These are phyloP conservation scores for Trametes punicea DNA, from an alignment of 768 basidiomycete species.

Conservation along the genomic window DNA sequence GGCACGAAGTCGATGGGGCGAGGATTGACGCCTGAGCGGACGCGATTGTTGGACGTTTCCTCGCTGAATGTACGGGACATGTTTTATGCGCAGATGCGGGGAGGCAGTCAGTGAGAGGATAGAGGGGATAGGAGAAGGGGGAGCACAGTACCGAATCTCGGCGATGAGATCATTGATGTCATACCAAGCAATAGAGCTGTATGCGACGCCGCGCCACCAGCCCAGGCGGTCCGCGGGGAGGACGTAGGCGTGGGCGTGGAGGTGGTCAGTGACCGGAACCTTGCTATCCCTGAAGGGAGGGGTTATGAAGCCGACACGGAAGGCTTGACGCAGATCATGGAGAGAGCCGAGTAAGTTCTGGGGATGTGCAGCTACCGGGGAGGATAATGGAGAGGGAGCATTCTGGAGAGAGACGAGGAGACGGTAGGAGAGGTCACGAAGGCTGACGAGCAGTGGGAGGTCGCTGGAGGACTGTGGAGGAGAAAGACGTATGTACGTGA, in stretches of 20 bases:
- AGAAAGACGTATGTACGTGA: neutral
- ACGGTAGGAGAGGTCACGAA: constrained; percentile 55
- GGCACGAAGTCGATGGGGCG: constrained; percentile 72
- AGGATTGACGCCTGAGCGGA: constrained; percentile 59
- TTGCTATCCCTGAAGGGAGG: constrained; percentile 74
- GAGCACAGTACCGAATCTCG: constrained; percentile 64
- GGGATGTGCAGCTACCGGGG: constrained; percentile 28
- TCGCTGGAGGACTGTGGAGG: constrained; percentile 63
- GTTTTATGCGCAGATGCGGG: constrained; percentile 3
- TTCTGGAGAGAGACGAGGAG: constrained; percentile 49
- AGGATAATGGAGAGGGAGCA: constrained; percentile 14
- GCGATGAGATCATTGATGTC: constrained; percentile 75
- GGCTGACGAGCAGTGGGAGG: constrained; percentile 63
- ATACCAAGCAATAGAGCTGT: constrained; percentile 71
- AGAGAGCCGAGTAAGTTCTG: constrained; percentile 10
- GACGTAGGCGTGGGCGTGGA: constrained; percentile 75
- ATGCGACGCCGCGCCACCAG: constrained; percentile 71
- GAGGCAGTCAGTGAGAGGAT: neutral
- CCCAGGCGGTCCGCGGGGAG: constrained; percentile 61
- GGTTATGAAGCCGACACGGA: constrained; percentile 75
- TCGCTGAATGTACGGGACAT: constrained; percentile 47
- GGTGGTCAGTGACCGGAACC: constrained; percentile 76
- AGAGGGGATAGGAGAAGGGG: neutral
- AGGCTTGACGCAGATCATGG: constrained; percentile 26
- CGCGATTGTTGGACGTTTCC: constrained; percentile 75